Base-by-base conservation (phyloP, 768 basidiomycete genomes). In the Tylopilus plumbeoviolaceoides region DNA sequence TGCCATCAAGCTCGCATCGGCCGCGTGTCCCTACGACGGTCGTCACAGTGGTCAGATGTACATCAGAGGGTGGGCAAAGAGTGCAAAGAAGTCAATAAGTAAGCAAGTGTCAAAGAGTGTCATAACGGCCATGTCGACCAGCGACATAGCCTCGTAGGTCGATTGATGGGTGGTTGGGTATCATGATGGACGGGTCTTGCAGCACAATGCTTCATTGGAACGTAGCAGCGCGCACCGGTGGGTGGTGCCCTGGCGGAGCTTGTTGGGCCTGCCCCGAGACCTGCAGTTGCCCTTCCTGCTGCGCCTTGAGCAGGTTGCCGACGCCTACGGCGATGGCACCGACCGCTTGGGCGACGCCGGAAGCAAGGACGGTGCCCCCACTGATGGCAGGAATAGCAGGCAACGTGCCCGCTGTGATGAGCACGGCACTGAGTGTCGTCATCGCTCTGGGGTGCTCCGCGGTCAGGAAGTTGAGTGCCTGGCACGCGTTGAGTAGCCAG, bases 321-420 rank as follows among this genome's bases (percentile, higher is more conserved):
- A 90, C 72, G 3, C 89, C 87, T 4, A 90, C 78, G 1, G 87
- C 89, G 53, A 90, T 83, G 1, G 87, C 87, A 10, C 89, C 88
- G 23, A 87, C 82, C 1, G 89, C 88, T 58, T 90, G 88, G 14
- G 81, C 86, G 14, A 89, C 83, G 12, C 83, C 77, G 15, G 85
- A 80, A 10, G 89, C 88, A 33, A 91, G 74, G 47, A 87, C 73
- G 0, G 85, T 84, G 10, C 88, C 88, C 20, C 87, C 87, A 45
- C 75, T 75, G 62, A 90, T 79, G 2, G 78, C 85, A 20, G 88
- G 88, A 30, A 90, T 78, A 0, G 86, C 71, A 1, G 88, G 88
- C 40, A 91, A 74, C 30, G 84, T 83, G 33, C 88, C 89, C 30
- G 84, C 85, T 3, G 87, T 88, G 63, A 91, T 87, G 54, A 91